Evolutionary conservation across 345 rosid species (phyloP).

Genomic region (Arabis alpina): DNA sequence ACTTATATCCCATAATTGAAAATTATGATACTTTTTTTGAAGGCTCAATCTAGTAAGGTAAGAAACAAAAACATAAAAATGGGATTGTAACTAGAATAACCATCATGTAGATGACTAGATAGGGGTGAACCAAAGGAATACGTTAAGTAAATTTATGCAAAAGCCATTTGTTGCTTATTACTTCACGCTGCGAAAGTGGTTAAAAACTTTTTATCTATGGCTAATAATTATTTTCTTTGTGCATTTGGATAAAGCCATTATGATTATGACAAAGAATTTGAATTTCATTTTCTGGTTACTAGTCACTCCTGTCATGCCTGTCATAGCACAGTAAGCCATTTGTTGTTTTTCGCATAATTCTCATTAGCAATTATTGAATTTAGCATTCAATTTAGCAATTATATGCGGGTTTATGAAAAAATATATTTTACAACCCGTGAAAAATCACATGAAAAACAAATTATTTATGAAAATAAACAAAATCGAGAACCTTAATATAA

Average conservation of each 20-base stretch:
- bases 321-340: slow-evolving; percentile 21
- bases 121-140: slow-evolving; percentile 35
- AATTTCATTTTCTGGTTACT: slow-evolving; percentile 25
- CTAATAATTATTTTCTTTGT: background rate
- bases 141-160: slow-evolving; percentile 22
- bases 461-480: too few relatives aligned
- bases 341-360: too few relatives aligned
- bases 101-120: slow-evolving; percentile 12
- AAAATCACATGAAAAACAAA: too few relatives aligned
- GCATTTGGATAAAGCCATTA: slow-evolving; percentile 1
- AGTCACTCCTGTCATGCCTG: slow-evolving; percentile 30
- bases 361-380: too few relatives aligned
- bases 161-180: slow-evolving; percentile 31
- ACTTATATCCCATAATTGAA: background rate
- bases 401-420: too few relatives aligned
- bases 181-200: slow-evolving; percentile 35
- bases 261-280: slow-evolving; percentile 30
- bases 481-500: too few relatives aligned
- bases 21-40: background rate
- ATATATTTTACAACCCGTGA: too few relatives aligned
- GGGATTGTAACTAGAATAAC: background rate
- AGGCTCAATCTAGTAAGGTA: background rate
- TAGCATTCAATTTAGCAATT: too few relatives aligned
- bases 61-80: background rate
- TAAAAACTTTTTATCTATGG: slow-evolving; percentile 15